phyloP scores from a whole-genome alignment of 2,329 filamentous ascomycete species.

The Phaeophleospora eucalypticola region DNA sequence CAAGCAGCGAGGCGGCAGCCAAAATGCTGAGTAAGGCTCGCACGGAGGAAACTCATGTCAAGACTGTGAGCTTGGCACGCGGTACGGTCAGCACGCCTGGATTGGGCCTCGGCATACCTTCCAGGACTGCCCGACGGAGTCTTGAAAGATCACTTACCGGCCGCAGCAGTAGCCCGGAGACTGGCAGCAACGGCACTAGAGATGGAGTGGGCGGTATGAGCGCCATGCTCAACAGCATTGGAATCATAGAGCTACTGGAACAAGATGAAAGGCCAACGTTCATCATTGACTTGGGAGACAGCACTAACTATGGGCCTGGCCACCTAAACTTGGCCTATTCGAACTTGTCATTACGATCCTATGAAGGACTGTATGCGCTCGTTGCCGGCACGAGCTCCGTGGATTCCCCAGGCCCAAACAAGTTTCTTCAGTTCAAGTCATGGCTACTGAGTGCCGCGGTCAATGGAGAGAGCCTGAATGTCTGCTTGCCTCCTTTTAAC shows the following conservation, averaged over 20 bases:
- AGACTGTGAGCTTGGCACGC: constrained; percentile 50
- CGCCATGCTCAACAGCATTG: constrained; percentile 58
- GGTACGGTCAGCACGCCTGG: constrained; percentile 37
- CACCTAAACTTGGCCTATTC: constrained; percentile 62
- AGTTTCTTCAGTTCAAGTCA: constrained; percentile 61
- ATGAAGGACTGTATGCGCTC: constrained; percentile 52
- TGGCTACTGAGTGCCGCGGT: constrained; percentile 62
- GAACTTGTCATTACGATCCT: constrained; percentile 62
- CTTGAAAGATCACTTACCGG: constrained; percentile 29
- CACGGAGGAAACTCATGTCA: constrained; percentile 47
- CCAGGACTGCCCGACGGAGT: constrained; percentile 30
- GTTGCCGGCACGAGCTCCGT: constrained; percentile 49
- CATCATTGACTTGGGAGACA: constrained; percentile 63
- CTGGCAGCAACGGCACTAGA: constrained; percentile 11
- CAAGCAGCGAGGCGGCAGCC: constrained; percentile 53
- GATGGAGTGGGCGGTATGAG: constrained; percentile 15
- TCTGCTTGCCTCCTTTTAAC: constrained; percentile 51
- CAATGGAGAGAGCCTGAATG: constrained; percentile 51
- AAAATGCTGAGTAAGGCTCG: constrained; percentile 54
- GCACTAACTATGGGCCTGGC: constrained; percentile 50
- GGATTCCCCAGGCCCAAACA: constrained; percentile 38
- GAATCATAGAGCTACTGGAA: constrained; percentile 69
- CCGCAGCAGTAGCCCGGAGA: constrained; percentile 27
- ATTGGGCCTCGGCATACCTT: constrained; percentile 13
- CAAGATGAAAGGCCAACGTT: constrained; percentile 74